Base-by-base conservation (phyloP, 768 basidiomycete species). In the Boletus pseudopeckii region DNA sequence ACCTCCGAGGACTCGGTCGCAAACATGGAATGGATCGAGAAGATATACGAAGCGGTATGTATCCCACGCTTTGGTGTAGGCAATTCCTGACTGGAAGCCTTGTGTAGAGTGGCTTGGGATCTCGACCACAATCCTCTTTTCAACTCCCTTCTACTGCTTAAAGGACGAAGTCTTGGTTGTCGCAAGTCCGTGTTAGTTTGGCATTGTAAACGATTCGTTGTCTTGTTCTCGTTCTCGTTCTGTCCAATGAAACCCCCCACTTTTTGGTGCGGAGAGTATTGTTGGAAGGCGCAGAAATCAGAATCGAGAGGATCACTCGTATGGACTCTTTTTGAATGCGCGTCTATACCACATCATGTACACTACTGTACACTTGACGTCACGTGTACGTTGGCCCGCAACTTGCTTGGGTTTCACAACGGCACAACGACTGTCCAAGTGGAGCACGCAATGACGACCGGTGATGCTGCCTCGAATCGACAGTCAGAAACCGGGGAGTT, bases 1-100 rank as follows among this genome's bases (percentile, higher is more conserved):
- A 64, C 71, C 7, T 68, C 66, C 14, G 78, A 85, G 50, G 80
- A 84, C 60, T 78, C 81, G 2, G 65, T 86, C 42, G 66, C 69
- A 49, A 80, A 84, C 46, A 82, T 84, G 75, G 69, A 76, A 56
- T 79, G 74, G 64, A 77, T 86, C 43, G 85, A 86, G 59, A 70
- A 71, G 47, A 72, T 86, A 15, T 86, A 86, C 60, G 73, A 71
- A 26, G 74, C 76, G 74, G 81, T 77, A 50, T 24, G 71, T 56
- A 18, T 56, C 34, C 17, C 20, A 43, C 10, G 30, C 51, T n/a
- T 53, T 28, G 13, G n/a, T 53, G 26, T 33, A 48, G n/a, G 28
- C n/a, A 24, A 28, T 40, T 3, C 20, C 37, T 50, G 46, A 50
- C 50, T 45, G 18, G 15, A 37, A 44, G 33, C 17, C 7, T 45